phyloP scores from a whole-genome alignment of 305 asterid species.

The Rubia balearica region DNA sequence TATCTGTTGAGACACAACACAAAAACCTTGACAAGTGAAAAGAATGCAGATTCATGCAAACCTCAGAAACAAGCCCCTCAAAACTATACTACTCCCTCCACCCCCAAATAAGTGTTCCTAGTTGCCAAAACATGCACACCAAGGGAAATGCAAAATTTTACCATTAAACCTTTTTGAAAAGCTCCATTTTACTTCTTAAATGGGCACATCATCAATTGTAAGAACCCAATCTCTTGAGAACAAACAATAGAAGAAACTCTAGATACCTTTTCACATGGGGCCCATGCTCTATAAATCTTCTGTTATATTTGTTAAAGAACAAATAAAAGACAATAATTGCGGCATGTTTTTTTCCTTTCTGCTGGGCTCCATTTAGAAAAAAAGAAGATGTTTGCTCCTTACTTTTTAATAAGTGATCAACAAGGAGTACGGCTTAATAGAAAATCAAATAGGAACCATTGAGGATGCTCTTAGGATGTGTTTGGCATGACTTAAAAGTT shows the following conservation, averaged over 20 bases:
- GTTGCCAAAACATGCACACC: background rate
- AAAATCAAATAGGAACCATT: background rate
- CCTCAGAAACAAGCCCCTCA: background rate
- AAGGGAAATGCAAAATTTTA: too few species aligned
- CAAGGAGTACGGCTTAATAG: background rate
- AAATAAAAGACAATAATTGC: background rate
- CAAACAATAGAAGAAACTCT: background rate
- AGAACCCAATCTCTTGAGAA: background rate
- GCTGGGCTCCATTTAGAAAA: background rate
- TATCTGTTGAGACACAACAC: conserved; percentile 43
- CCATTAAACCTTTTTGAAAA: too few species aligned
- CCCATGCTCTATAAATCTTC: too few species aligned
- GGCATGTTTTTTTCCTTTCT: background rate
- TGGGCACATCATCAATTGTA: background rate
- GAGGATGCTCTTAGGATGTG: too few species aligned
- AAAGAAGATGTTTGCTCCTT: background rate
- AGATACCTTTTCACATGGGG: background rate
- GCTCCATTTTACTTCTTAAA: background rate
- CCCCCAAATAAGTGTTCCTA: background rate
- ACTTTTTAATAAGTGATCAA: background rate
- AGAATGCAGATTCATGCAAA: background rate
- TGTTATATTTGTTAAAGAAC: background rate
- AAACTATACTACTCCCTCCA: background rate
- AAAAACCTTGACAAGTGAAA: background rate
- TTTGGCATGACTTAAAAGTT: too few species aligned